Evolutionary conservation across 2,329 filamentous ascomycete genomes (phyloP).

Genomic region (Aspergillus pseudoglaucus): DNA sequence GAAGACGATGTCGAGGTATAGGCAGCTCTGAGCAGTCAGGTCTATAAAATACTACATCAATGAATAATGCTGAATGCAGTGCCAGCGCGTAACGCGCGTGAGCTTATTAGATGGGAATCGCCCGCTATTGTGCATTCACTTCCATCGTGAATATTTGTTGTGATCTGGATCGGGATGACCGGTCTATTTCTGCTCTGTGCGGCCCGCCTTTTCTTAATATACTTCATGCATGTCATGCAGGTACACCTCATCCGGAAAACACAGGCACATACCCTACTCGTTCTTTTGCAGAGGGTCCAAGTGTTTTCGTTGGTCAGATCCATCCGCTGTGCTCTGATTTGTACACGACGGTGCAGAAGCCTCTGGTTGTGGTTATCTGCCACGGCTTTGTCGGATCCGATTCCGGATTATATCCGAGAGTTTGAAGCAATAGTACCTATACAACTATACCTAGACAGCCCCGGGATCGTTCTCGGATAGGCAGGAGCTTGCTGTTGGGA

Average conservation of each 20-base stretch:
- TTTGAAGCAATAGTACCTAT: background rate
- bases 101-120: background rate
- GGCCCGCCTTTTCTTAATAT: background rate
- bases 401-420: background rate
- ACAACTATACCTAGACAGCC: background rate
- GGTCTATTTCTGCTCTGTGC: no score
- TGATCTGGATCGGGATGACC: background rate
- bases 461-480: background rate
- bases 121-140: background rate
- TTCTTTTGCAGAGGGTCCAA: background rate
- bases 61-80: background rate
- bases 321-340: background rate
- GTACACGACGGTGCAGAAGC: background rate
- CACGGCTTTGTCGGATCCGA: background rate
- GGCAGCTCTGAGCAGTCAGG: constrained; percentile 6
- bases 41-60: background rate
- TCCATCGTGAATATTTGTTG: background rate
- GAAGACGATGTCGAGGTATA: constrained; percentile 64
- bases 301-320: background rate
- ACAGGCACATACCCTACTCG: background rate
- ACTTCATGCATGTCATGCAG: background rate
- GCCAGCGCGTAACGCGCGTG: background rate
- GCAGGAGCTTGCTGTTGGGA: no score
- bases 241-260: background rate
- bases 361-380: background rate